Evolutionary conservation across 345 rosid genomes (phyloP).

Genomic region (thale cress (Arabidopsis thaliana)): DNA sequence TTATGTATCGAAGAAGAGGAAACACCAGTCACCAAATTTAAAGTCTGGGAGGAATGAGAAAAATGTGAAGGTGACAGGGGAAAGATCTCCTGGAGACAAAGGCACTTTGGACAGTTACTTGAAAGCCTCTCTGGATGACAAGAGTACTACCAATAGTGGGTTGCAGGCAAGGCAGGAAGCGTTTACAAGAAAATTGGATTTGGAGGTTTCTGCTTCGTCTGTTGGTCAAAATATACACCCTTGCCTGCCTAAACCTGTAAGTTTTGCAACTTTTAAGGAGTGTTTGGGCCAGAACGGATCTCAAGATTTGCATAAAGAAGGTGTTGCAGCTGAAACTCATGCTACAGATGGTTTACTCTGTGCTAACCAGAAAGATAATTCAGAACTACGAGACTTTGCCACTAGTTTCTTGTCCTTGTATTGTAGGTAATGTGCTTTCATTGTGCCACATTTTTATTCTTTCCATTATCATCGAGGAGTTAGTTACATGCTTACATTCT

Average conservation of each 20-base stretch:
- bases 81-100: conserved; percentile 72
- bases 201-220: conserved; percentile 49
- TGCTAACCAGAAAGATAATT: conserved; percentile 46
- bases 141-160: conserved; percentile 28
- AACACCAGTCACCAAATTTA: conserved; percentile 63
- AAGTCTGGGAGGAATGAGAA: conserved; percentile 61
- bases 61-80: conserved; percentile 53
- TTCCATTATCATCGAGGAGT: conserved; percentile 8
- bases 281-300: conserved; percentile 45
- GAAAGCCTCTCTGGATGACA: conserved; percentile 55
- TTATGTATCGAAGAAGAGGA: conserved; percentile 80
- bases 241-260: conserved; percentile 34
- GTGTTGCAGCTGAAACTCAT: conserved; percentile 40
- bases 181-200: conserved; percentile 53
- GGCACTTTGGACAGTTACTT: conserved; percentile 71
- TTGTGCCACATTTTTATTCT: not conserved
- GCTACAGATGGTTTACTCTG: conserved; percentile 37
- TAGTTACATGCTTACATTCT: not conserved
- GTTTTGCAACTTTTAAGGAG: conserved; percentile 36
- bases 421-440: conserved; percentile 64
- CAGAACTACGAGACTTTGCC: conserved; percentile 75
- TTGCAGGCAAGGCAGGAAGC: conserved; percentile 49
- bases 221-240: conserved; percentile 44
- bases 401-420: conserved; percentile 84
- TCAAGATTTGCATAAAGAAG: conserved; percentile 49